Conservation (phyloP, 2,329 filamentous ascomycete genomes). For the Aspergillus flavus region DNA sequence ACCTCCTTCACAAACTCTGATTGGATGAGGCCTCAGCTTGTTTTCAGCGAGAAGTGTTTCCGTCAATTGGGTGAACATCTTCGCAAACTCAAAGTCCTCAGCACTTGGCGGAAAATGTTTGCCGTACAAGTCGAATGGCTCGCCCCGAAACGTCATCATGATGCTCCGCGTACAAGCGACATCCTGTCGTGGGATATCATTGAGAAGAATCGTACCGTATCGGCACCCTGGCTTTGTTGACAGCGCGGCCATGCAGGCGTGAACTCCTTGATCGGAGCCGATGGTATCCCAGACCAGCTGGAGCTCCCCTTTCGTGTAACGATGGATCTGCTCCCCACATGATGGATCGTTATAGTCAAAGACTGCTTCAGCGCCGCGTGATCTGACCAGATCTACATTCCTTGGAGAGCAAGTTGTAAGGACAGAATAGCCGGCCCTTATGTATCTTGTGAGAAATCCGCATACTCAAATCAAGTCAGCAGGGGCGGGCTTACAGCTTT, state of each 20-base stretch:
- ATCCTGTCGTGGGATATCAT: not conserved
- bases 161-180: not conserved
- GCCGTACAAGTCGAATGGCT: not conserved
- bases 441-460: not conserved
- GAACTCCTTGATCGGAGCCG: not conserved
- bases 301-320: not conserved
- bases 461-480: not conserved
- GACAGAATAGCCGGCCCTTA: conserved; percentile 12
- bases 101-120: not conserved
- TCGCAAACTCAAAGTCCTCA: conserved; percentile 1
- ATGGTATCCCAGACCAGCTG: not conserved
- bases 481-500: not conserved
- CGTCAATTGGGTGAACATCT: not conserved
- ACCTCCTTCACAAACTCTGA: not conserved
- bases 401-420: conserved; percentile 18
- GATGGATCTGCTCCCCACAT: not conserved
- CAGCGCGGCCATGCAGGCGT: not conserved
- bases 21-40: not conserved
- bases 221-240: not conserved
- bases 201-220: not conserved
- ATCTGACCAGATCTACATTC: conserved; percentile 10
- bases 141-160: not conserved
- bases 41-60: not conserved
- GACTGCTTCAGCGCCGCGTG: conserved; percentile 12
- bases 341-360: conserved; percentile 17